Percentiles rank a stretch among this genome's conserved stretches.
These are phyloP conservation scores for Aspergillus ochraceoroseus DNA, from an alignment of 2,329 filamentous ascomycete genomes.

Conservation along the genomic window DNA sequence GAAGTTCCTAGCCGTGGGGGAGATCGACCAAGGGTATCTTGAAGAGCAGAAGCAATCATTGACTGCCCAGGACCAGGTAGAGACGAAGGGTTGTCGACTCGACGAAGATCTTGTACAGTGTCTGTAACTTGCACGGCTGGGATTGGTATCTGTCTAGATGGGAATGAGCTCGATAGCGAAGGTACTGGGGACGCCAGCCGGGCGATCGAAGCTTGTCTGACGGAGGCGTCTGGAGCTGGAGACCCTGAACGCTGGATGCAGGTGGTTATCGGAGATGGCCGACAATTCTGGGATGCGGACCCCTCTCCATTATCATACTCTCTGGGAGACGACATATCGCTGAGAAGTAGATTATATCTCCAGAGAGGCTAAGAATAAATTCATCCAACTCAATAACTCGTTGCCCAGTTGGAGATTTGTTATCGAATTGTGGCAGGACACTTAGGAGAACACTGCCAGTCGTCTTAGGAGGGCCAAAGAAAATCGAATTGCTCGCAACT, in stretches of 20 bases:
- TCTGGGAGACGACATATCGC: conserved; percentile 18
- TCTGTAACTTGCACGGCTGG: conserved; percentile 41
- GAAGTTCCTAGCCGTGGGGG: conserved; percentile 44
- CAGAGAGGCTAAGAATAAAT: not conserved
- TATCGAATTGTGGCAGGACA: no score
- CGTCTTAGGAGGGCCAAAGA: no score
- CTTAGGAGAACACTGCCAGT: no score
- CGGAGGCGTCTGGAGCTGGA: conserved; percentile 40
- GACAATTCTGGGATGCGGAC: conserved; percentile 32
- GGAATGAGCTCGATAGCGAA: conserved; percentile 36
- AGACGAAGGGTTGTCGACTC: conserved; percentile 54
- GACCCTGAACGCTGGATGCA: conserved; percentile 35
- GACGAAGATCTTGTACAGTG: conserved; percentile 59
- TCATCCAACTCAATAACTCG: not conserved
- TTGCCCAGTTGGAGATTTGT: no score
- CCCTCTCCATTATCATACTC: conserved; percentile 39
- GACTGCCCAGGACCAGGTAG: conserved; percentile 75
- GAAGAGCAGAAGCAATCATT: conserved; percentile 80
- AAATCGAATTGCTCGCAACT: no score
- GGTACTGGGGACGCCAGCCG: conserved; percentile 55
- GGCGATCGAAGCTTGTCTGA: conserved; percentile 51
- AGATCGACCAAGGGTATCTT: conserved; percentile 61
- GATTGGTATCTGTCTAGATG: conserved; percentile 42
- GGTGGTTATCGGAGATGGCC: conserved; percentile 32
- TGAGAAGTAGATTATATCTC: conserved; percentile 2